Percentiles rank a stretch among this genome's conserved stretches.
These are phyloP conservation scores for Fusarium buxicola DNA, from an alignment of 2,329 filamentous ascomycete species.

Conservation along the genomic window DNA sequence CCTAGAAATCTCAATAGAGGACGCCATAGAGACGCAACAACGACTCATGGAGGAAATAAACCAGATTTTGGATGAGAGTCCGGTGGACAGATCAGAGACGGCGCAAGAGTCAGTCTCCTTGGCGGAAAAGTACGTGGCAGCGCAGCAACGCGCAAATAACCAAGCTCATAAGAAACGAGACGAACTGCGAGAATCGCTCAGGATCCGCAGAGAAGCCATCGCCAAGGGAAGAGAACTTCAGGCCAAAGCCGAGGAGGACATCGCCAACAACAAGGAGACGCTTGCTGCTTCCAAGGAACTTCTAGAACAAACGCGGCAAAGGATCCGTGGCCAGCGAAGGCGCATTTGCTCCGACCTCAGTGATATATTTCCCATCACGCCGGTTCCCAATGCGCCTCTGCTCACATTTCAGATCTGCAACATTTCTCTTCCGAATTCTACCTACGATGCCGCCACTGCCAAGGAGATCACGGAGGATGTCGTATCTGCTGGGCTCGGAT, in stretches of 20 bases:
- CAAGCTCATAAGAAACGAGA: conserved; percentile 71
- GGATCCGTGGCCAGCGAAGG: conserved; percentile 85
- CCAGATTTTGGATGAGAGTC: conserved; percentile 58
- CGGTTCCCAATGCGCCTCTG: conserved; percentile 65
- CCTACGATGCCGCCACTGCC: conserved; percentile 67
- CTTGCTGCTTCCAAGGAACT: conserved; percentile 67
- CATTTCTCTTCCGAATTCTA: conserved; percentile 82
- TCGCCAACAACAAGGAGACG: conserved; percentile 70
- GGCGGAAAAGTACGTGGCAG: conserved; percentile 65
- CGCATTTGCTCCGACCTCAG: conserved; percentile 88
- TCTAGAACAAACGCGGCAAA: conserved; percentile 68
- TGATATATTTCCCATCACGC: conserved; percentile 83
- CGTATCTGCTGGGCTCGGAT: conserved; percentile 84
- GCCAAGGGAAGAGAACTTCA: conserved; percentile 70
- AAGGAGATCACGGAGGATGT: conserved; percentile 71
- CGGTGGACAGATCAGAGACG: conserved; percentile 57
- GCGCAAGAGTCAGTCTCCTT: conserved; percentile 63
- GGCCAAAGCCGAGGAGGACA: conserved; percentile 67
- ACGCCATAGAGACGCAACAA: conserved; percentile 82
- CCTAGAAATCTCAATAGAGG: conserved; percentile 89
- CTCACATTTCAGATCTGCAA: conserved; percentile 87
- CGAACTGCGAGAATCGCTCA: conserved; percentile 75
- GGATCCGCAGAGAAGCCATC: conserved; percentile 75
- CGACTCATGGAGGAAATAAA: conserved; percentile 84
- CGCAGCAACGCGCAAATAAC: conserved; percentile 75